Conservation (phyloP, 441 rosid genomes). For the Gossypium davidsonii region DNA sequence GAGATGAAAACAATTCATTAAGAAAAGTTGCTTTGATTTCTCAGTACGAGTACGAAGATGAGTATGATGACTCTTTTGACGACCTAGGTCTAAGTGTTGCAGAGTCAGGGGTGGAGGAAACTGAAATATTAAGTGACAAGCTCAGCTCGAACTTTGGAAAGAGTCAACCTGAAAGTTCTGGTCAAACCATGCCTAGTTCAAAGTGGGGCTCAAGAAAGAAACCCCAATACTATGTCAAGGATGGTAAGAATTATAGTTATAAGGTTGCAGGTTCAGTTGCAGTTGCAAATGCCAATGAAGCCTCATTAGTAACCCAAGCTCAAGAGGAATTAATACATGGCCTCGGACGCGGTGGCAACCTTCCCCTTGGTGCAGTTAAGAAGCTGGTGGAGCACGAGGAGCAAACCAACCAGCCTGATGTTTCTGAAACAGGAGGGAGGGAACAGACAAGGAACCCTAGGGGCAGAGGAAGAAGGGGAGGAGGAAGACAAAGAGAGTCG, state of each 20-base stretch:
- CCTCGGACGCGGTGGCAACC: conserved; percentile 89
- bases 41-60: conserved; percentile 90
- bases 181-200: conserved; percentile 26
- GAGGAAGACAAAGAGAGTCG: conserved; percentile 33
- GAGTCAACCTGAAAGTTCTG: conserved; percentile 28
- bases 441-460: conserved; percentile 32
- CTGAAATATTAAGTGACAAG: conserved; percentile 46
- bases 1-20: conserved; percentile 41
- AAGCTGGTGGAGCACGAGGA: conserved; percentile 51
- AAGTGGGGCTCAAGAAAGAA: conserved; percentile 75
- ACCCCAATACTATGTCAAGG: conserved; percentile 83
- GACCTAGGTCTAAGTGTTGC: conserved; percentile 74
- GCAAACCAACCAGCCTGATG: conserved; percentile 31
- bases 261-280: conserved; percentile 81
- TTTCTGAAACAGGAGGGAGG: conserved; percentile 31
- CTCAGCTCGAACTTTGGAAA: conserved; percentile 26
- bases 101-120: conserved; percentile 67
- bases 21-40: conserved; percentile 51
- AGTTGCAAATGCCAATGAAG: conserved; percentile 73
- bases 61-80: conserved; percentile 95
- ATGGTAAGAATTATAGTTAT: conserved; percentile 95
- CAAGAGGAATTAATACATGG: conserved; percentile 65
- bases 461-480: conserved; percentile 43
- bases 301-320: conserved; percentile 50
- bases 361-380: conserved; percentile 67